A percentile compares a stretch with the other conserved stretches of the same genome.
These are phyloP conservation scores for Ophiostoma quercus DNA, from an alignment of 2,329 filamentous ascomycete genomes.

Conservation along the genomic window DNA sequence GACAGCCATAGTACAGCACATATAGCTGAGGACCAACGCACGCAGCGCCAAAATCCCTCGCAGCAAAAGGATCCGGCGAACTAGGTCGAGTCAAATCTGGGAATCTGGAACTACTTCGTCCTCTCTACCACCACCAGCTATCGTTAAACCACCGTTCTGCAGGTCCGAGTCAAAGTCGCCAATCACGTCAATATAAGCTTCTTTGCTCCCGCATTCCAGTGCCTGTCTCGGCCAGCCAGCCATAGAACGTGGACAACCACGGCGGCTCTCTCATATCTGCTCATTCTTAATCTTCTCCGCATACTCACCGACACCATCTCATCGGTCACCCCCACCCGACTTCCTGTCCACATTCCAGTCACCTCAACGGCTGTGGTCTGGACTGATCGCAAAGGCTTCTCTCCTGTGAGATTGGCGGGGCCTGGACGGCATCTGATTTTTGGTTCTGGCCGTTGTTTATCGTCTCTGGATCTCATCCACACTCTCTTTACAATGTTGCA, in stretches of 20 bases:
- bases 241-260: slow-evolving; percentile 9
- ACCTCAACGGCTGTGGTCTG: not conserved
- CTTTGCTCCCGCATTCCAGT: slow-evolving; percentile 16
- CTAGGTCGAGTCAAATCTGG: not conserved
- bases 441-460: slow-evolving; percentile 1
- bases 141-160: slow-evolving; percentile 5
- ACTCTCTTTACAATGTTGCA: slow-evolving; percentile 16
- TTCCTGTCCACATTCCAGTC: slow-evolving; percentile 20
- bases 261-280: not conserved
- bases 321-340: slow-evolving; percentile 19
- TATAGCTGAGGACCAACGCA: slow-evolving; percentile 6
- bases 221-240: slow-evolving; percentile 12
- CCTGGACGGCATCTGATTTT: slow-evolving; percentile 12
- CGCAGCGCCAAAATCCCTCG: slow-evolving; percentile 10
- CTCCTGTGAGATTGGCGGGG: slow-evolving; percentile 13
- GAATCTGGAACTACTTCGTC: not conserved
- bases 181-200: slow-evolving; percentile 20
- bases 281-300: slow-evolving; percentile 8
- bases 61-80: not conserved
- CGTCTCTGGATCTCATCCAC: not conserved
- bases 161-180: not conserved
- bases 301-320: slow-evolving; percentile 13
- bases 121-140: not conserved
- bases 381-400: slow-evolving; percentile 11
- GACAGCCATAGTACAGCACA: slow-evolving; percentile 1